phyloP scores from a whole-genome alignment of 495 filamentous ascomycete species.

The Penicillium steckii region DNA sequence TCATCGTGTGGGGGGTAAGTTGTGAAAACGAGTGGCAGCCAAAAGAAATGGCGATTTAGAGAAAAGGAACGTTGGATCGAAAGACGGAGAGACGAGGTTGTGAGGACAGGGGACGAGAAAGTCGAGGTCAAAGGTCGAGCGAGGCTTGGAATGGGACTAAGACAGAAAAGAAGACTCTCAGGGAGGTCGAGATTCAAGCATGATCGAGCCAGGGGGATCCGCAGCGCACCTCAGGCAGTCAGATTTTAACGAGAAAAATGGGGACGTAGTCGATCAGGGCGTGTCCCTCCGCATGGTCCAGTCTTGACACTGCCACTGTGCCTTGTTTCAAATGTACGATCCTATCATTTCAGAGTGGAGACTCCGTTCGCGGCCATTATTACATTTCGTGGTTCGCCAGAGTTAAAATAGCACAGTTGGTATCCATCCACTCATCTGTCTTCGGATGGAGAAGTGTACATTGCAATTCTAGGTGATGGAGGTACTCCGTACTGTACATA shows the following conservation, averaged over 20 bases:
- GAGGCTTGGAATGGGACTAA: no score
- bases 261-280: neutral
- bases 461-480: no score
- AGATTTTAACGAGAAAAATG: constrained; percentile 2
- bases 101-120: neutral
- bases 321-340: constrained; percentile 2
- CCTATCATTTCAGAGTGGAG: neutral
- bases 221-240: neutral
- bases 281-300: neutral
- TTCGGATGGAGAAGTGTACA: no score
- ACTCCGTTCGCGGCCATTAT: no score
- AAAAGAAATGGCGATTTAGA: neutral
- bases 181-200: neutral
- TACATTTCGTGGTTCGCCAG: neutral
- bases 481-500: no score
- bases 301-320: neutral
- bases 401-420: neutral
- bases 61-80: neutral
- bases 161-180: neutral
- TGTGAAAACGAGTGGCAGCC: neutral
- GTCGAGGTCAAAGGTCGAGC: neutral
- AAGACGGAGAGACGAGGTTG: neutral
- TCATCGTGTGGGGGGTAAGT: constrained; percentile 7
- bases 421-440: neutral
- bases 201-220: neutral